Percentiles rank a stretch among this genome's conserved stretches.
These are phyloP conservation scores for Mucor mucedo DNA, from an alignment of 371 early-diverging fungal genomes.

Conservation along the genomic window DNA sequence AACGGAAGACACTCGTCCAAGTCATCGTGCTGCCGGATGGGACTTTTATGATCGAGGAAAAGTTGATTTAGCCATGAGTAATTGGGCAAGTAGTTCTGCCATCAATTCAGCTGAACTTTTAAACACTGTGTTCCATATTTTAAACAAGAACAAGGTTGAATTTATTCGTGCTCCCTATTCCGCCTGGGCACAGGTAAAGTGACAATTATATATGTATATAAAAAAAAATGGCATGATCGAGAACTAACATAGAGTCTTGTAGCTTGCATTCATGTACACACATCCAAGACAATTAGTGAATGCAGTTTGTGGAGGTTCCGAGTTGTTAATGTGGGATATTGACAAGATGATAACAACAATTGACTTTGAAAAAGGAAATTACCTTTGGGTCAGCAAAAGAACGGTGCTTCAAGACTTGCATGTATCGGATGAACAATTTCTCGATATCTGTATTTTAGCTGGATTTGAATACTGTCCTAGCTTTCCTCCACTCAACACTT, in stretches of 20 bases:
- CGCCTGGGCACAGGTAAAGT: slow-evolving; percentile 75
- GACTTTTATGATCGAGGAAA: slow-evolving; percentile 71
- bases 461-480: slow-evolving; percentile 80
- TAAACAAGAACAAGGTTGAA: slow-evolving; percentile 68
- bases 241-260: neutral
- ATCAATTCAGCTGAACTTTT: slow-evolving; percentile 69
- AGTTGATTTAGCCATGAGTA: slow-evolving; percentile 61
- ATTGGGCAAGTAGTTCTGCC: slow-evolving; percentile 61
- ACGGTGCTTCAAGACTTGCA: slow-evolving; percentile 67
- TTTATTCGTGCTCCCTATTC: slow-evolving; percentile 86
- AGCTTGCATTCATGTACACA: slow-evolving; percentile 77
- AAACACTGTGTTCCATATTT: slow-evolving; percentile 72
- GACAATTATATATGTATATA: neutral
- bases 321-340: slow-evolving; percentile 79
- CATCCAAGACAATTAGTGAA: slow-evolving; percentile 75
- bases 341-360: slow-evolving; percentile 76
- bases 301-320: slow-evolving; percentile 74
- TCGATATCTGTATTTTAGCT: slow-evolving; percentile 83
- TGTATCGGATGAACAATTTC: slow-evolving; percentile 74
- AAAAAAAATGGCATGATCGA: neutral
- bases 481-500: slow-evolving; percentile 71
- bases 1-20: slow-evolving; percentile 67
- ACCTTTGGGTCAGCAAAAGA: slow-evolving; percentile 71
- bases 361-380: slow-evolving; percentile 72
- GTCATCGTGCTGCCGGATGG: slow-evolving; percentile 73